A percentile compares a stretch with the other conserved stretches of the same genome.
Evolutionary conservation across 768 basidiomycete genomes (phyloP).

Genomic region (Termitomyces sp.): DNA sequence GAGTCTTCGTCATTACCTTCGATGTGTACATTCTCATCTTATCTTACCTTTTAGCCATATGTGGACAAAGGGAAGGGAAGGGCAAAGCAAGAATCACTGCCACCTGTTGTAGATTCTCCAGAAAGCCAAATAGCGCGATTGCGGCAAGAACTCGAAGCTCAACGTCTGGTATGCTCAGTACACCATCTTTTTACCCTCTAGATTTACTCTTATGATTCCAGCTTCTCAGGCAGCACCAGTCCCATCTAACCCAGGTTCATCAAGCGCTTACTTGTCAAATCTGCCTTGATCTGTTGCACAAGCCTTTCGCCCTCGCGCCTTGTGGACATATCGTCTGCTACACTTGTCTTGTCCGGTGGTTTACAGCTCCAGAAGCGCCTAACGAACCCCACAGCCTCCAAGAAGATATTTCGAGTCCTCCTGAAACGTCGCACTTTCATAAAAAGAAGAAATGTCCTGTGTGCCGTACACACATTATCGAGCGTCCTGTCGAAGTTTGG

Average conservation of each 20-base stretch:
- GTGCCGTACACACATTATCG: slow-evolving; percentile 55
- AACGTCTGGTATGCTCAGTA: slow-evolving; percentile 28
- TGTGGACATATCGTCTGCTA: slow-evolving; percentile 76
- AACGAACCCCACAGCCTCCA: slow-evolving; percentile 1
- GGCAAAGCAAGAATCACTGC: slow-evolving; percentile 21
- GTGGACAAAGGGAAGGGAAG: slow-evolving; percentile 36
- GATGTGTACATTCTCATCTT: neutral
- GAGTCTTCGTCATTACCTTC: slow-evolving; percentile 5
- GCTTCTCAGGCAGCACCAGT: slow-evolving; percentile 50
- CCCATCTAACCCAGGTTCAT: slow-evolving; percentile 46
- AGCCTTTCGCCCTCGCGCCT: slow-evolving; percentile 68
- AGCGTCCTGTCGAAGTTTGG: slow-evolving; percentile 69
- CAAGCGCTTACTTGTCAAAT: slow-evolving; percentile 73
- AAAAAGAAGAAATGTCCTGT: slow-evolving; percentile 69
- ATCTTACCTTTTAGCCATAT: slow-evolving; percentile 13
- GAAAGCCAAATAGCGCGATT: slow-evolving; percentile 31
- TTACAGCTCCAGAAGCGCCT: slow-evolving; percentile 40
- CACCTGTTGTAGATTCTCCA: slow-evolving; percentile 13
- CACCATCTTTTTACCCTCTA: neutral
- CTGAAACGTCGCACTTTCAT: slow-evolving; percentile 34
- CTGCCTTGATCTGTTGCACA: slow-evolving; percentile 68
- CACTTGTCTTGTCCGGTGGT: slow-evolving; percentile 71
- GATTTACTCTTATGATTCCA: slow-evolving; percentile 15
- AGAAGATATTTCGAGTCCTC: slow-evolving; percentile 31
- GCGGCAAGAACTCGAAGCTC: slow-evolving; percentile 35